Evolutionary conservation across 2,329 filamentous ascomycete species (phyloP), one percentile per base, ranked within the genome.

Genomic region (Pestalotiopsis sp.): DNA sequence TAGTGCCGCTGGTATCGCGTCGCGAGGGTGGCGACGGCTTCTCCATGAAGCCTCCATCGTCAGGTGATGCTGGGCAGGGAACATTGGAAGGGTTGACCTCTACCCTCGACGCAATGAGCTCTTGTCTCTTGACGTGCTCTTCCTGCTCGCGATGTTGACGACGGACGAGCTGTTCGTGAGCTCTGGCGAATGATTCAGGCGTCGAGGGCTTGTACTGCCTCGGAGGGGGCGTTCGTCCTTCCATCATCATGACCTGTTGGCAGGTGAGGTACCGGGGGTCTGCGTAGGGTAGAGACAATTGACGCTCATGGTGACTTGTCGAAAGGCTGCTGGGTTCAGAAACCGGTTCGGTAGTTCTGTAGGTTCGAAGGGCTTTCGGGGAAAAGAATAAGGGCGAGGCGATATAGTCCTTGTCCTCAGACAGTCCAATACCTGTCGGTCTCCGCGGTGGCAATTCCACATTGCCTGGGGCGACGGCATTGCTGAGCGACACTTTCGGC

Each of bases 401-500:
- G 10, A 81, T 68, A 3, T 75, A 72, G 48, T 70, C 72, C 38
- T 75, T 71, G 20, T 74, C 71, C 40, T 84, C 83, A 5, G 81
- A 75, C 0, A 85, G 85, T 39, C 81, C 78, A 61, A 84, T 80
- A 17, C 85, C 81, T 11, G 84, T 83, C 9, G 78, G 84, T 71
- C 75, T 83, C 68, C 72, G 85, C 71, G 76, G 86, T 77, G 76
- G 81, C 55, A 66, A 17, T 73, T 83, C 89, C 71, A 83, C 84
- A 76, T 76, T 89, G 67, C 91, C 92, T 3, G 89, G 85, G 1
- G 86, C 91, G 24, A 86, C 81, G 1, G 89, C 84, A 3, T 85
- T 88, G 75, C 86, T 92, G 30, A 93, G 73, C 3, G 87, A 88
- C 2, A 94, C 83, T 70, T 87, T 89, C 1, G 92, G 84, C 55